phyloP scores from a whole-genome alignment of 2,329 filamentous ascomycete species.

The Eutypa lata region DNA sequence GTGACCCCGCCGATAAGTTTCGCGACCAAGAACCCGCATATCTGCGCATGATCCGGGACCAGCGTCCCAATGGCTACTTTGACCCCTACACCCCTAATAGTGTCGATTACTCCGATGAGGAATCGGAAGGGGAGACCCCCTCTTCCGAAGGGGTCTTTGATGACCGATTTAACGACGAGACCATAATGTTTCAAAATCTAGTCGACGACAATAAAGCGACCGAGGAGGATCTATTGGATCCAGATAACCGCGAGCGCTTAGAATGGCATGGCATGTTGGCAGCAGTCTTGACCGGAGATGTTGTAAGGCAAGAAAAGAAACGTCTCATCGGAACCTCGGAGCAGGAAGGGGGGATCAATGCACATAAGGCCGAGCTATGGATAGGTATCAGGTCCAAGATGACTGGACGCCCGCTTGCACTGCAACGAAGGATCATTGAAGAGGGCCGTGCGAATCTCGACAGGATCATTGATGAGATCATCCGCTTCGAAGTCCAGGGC shows the following conservation, averaged over 20 bases:
- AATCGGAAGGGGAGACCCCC: constrained; percentile 87
- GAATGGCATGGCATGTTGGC: constrained; percentile 99
- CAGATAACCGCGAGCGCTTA: constrained; percentile 81
- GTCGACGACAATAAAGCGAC: constrained; percentile 82
- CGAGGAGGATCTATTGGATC: constrained; percentile 83
- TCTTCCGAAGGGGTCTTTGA: constrained; percentile 81
- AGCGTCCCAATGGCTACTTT: constrained; percentile 62
- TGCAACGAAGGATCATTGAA: constrained; percentile 85
- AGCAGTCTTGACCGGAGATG: constrained; percentile 91
- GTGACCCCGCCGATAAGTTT: constrained; percentile 43
- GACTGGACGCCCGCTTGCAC: constrained; percentile 77
- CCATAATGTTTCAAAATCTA: constrained; percentile 73
- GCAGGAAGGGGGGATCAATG: constrained; percentile 54
- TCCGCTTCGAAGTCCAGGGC: constrained; percentile 90
- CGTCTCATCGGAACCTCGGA: constrained; percentile 77
- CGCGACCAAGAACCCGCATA: constrained; percentile 92
- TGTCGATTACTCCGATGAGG: constrained; percentile 69
- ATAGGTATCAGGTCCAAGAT: constrained; percentile 79
- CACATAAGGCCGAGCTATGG: constrained; percentile 81
- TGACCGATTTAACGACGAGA: constrained; percentile 86
- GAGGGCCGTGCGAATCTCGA: constrained; percentile 74
- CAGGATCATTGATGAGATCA: constrained; percentile 78
- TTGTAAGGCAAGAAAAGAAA: constrained; percentile 97
- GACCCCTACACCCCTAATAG: constrained; percentile 62
- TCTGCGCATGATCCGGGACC: constrained; percentile 80